These are phyloP conservation scores for Malus hybrid DNA, from an alignment of 331 rosid genomes.

Conservation along the genomic window DNA sequence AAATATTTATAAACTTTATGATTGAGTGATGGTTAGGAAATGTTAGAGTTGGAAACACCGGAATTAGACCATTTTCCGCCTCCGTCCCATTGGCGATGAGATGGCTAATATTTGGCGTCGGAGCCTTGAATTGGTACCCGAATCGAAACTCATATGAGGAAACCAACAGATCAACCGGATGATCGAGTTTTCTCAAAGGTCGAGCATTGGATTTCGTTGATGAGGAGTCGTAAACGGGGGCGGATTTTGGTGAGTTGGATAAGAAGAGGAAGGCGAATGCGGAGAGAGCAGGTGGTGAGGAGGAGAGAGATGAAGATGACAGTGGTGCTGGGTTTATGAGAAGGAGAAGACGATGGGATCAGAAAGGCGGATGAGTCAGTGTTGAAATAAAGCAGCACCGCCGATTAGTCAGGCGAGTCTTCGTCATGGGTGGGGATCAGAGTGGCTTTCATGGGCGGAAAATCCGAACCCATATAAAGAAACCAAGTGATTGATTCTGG, in stretches of 20 bases:
- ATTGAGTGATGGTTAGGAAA: no score
- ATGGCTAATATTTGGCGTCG: slow-evolving; percentile 56
- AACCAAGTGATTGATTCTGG: no score
- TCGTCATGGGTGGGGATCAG: slow-evolving; percentile 44
- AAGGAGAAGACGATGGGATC: neutral
- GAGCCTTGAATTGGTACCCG: slow-evolving; percentile 86
- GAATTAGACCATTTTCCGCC: slow-evolving; percentile 75
- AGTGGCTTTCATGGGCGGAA: slow-evolving; percentile 35
- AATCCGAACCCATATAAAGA: slow-evolving; percentile 50
- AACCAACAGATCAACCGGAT: slow-evolving; percentile 51
- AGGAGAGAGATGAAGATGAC: slow-evolving; percentile 56
- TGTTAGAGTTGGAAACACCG: neutral
- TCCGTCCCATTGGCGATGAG: slow-evolving; percentile 78
- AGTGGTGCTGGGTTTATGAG: slow-evolving; percentile 22
- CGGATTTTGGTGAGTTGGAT: slow-evolving; percentile 6
- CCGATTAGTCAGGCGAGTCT: slow-evolving; percentile 33
- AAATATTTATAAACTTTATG: slow-evolving; percentile 12
- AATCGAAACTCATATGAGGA: slow-evolving; percentile 94
- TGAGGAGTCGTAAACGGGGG: slow-evolving; percentile 7
- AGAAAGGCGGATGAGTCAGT: slow-evolving; percentile 38
- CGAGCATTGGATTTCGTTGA: slow-evolving; percentile 30
- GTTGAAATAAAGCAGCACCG: slow-evolving; percentile 68
- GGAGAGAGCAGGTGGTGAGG: slow-evolving; percentile 52
- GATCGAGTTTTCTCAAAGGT: slow-evolving; percentile 53
- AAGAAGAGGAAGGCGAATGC: slow-evolving; percentile 67